Evolutionary conservation across 176 grass and related monocot genomes (phyloP), one percentile per base, ranked within the genome.

Genomic region (Juncus inflexus): DNA sequence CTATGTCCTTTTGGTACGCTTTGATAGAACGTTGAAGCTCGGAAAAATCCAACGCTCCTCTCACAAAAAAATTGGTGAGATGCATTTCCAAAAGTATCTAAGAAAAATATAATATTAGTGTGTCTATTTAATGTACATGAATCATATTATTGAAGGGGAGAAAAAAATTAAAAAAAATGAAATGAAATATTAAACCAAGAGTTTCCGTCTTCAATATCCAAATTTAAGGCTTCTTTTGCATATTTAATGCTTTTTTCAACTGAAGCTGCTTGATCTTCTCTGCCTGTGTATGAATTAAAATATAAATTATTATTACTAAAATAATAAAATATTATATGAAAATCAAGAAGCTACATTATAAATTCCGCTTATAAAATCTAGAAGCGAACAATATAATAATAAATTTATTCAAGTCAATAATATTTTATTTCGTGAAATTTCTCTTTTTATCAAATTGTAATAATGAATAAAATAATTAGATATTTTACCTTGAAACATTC

Each of bases 1-100:
- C 91, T 88, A 96, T 87, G 88, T 87, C 84, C 85, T 96, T 96
- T 86, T 96, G 91, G 80, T 96, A 96, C 66, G 91, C 91, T 83
- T 96, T 96, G 50, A 96, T 56, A 10, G 91, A 83, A 62, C 85
- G 82, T 54, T 83, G 81, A 87, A 91, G 84, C 38, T 76, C 87
- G 50, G 50, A 65, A 71, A 90, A 79, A 60, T 96, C 84, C 81
- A 84, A 96, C 7, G 87, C 74, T 56, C 84, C 91, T 65, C 62
- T 83, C 57, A 88, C 75, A 56, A 96, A 96, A 76, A 96, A 96
- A 66, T 84, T 91, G 72, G 87, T 96, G 61, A 96, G 79, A 73
- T 78, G 91, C 91, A 91, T 91, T 96, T 67, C 87, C 91, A 57
- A 96, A 77, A 81, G 90, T 96, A 66, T 96, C 91, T 96, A 72